Evolutionary conservation across 1,139 yeast genomes (phyloP).

Genomic region (Yamadazyma atlantica): DNA sequence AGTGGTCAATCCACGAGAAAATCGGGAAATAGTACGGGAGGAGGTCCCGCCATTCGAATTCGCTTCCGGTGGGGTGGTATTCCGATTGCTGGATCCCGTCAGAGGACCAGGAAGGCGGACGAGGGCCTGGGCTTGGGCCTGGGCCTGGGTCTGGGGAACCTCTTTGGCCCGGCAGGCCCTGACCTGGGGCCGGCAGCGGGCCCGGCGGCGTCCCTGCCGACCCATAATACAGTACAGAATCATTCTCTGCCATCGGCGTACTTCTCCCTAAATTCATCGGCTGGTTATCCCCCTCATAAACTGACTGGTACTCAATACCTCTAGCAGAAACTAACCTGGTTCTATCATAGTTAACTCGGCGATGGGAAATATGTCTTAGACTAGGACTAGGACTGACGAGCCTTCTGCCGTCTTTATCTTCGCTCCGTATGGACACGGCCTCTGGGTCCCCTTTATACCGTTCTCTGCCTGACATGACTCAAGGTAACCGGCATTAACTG

Average conservation of each 20-base stretch:
- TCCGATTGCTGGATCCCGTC: too few species aligned
- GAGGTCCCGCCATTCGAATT: constrained; percentile 26
- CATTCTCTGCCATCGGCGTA: constrained; percentile 5
- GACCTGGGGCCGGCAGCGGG: too few species aligned
- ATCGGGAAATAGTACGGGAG: constrained; percentile 80
- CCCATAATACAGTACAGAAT: too few species aligned
- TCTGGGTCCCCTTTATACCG: too few species aligned
- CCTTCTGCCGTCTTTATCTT: not conserved
- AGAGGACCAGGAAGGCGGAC: too few species aligned
- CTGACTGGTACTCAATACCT: constrained; percentile 16
- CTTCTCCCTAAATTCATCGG: constrained; percentile 13
- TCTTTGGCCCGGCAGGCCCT: too few species aligned
- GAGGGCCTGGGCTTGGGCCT: too few species aligned
- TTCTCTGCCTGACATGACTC: too few species aligned
- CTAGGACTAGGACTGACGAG: constrained; percentile 27
- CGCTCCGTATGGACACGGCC: too few species aligned
- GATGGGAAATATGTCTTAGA: constrained; percentile 30
- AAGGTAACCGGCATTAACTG: too few species aligned
- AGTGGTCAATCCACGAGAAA: constrained; percentile 73
- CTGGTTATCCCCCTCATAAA: constrained; percentile 16
- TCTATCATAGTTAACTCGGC: constrained; percentile 23
- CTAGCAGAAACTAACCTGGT: constrained; percentile 6
- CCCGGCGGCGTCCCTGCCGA: not conserved
- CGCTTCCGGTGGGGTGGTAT: constrained; percentile 25
- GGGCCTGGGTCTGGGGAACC: too few species aligned